Evolutionary conservation across 2,329 filamentous ascomycete genomes (phyloP).

Genomic region (Alternaria triticina): DNA sequence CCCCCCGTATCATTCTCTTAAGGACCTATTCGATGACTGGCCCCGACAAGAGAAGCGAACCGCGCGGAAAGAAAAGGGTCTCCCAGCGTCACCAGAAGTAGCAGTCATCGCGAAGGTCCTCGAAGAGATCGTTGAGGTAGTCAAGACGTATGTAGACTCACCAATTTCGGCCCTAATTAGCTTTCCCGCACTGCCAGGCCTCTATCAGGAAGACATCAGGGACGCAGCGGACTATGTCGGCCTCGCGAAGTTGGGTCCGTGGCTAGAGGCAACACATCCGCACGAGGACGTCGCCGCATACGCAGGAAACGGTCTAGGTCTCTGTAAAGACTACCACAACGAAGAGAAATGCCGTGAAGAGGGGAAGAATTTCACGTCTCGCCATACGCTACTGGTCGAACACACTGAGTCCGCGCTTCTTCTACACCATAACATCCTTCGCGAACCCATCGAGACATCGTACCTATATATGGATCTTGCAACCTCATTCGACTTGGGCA

Average conservation of each 20-base stretch:
- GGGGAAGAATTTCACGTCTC: no score
- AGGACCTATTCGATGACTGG: no score
- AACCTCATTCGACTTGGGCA: not conserved
- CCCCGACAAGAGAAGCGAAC: no score
- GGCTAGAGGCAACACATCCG: not conserved
- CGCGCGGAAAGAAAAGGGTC: no score
- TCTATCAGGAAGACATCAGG: not conserved
- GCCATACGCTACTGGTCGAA: not conserved
- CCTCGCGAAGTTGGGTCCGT: not conserved
- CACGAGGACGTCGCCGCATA: not conserved
- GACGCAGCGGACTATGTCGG: not conserved
- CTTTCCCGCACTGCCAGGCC: not conserved
- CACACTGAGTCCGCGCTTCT: not conserved
- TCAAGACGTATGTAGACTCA: not conserved
- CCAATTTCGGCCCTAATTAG: not conserved
- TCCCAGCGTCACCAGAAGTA: not conserved
- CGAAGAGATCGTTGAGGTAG: not conserved
- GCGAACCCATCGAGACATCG: not conserved
- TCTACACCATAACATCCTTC: not conserved
- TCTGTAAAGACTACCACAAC: not conserved
- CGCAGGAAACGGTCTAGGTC: not conserved
- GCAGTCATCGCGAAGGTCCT: not conserved
- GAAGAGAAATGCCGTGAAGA: no score
- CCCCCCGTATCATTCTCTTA: no score
- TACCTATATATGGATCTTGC: not conserved